Base-by-base conservation (phyloP, 768 basidiomycete species). In the Hemileccinum impolitum region DNA sequence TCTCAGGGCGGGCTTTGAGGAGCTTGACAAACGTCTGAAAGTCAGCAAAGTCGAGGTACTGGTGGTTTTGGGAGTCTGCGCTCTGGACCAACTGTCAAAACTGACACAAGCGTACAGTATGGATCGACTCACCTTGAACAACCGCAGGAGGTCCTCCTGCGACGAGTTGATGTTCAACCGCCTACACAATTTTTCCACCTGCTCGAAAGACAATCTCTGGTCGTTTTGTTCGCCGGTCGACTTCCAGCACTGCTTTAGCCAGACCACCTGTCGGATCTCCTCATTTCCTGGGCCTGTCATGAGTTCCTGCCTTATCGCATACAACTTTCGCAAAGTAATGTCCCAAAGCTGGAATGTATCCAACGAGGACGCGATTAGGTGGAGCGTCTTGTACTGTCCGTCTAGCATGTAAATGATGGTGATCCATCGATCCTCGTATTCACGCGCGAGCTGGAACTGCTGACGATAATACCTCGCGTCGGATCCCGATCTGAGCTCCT, bases 221-320 rank as follows among this genome's bases (percentile, higher is more conserved):
- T 87, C 84, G 6, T 75, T 73, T 37, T 77, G 72, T 35, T 78
- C 73, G 53, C 87, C 85, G 0, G 84, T 80, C 13, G 77, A 79
- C 60, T 84, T 88, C 90, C 90, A 92, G 62, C 85, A 88, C 64
- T 85, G 85, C 47, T 80, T 76, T 69, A 90, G 81, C 90, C 90
- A 93, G 10, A 90, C 72, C 0, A 75, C 73, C 53, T 87, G 79
- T 19, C 87, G 68, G 47, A 83, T 70, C 51, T 85, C 83, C 26
- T 78, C 68, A 47, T 84, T 77, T 12, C 82, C 84, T 0, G 81
- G 70, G 0, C 85, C 86, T 10, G 73, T 76, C 81, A 85, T 85
- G 28, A 91, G 75, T 38, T 83, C 82, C 55, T 80, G 80, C 23
- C 89, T 77, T 37, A 87, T 74, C 3, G 79, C 74, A 51, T 82